A percentile compares a stretch with the other conserved stretches of the same genome.
phyloP scores from a whole-genome alignment of 352 stramenopile species.

The Hyaloperonospora arabidopsidis region DNA sequence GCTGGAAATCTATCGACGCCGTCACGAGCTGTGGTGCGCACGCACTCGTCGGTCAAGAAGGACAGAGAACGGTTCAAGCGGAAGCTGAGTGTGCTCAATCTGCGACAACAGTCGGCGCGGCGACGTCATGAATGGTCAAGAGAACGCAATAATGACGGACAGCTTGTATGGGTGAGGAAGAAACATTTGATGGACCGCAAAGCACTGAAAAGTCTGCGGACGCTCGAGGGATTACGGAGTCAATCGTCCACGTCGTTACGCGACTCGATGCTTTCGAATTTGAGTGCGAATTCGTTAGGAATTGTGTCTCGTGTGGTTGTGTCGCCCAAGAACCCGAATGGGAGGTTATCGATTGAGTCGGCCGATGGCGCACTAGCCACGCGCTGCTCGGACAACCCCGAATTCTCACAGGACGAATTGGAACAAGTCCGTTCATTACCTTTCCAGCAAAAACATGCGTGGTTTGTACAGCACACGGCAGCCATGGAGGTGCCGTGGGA shows the following conservation, averaged over 20 bases:
- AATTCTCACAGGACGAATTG: conserved; percentile 65
- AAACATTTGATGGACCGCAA: conserved; percentile 71
- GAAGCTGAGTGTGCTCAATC: conserved; percentile 69
- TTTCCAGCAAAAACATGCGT: conserved; percentile 85
- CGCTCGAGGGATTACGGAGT: conserved; percentile 34
- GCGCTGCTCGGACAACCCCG: conserved; percentile 47
- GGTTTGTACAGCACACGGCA: conserved; percentile 82
- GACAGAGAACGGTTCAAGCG: conserved; percentile 64
- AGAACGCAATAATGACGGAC: conserved; percentile 59
- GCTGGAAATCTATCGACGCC: conserved; percentile 16
- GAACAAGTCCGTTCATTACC: conserved; percentile 58
- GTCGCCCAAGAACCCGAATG: conserved; percentile 66
- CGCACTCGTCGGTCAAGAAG: conserved; percentile 34
- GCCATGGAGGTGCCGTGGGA: conserved; percentile 83
- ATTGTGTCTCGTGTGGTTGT: conserved; percentile 70
- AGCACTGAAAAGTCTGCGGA: conserved; percentile 54
- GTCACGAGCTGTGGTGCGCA: conserved; percentile 6
- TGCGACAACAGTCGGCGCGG: conserved; percentile 76
- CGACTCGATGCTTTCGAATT: conserved; percentile 59
- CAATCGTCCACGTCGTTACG: conserved; percentile 54
- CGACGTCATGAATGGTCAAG: conserved; percentile 81
- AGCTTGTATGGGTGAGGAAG: conserved; percentile 80
- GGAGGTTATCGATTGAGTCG: conserved; percentile 62
- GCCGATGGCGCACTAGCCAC: conserved; percentile 52
- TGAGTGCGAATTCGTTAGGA: conserved; percentile 55